Conservation (phyloP, 441 rosid genomes). For the Lepidium campestre region DNA sequence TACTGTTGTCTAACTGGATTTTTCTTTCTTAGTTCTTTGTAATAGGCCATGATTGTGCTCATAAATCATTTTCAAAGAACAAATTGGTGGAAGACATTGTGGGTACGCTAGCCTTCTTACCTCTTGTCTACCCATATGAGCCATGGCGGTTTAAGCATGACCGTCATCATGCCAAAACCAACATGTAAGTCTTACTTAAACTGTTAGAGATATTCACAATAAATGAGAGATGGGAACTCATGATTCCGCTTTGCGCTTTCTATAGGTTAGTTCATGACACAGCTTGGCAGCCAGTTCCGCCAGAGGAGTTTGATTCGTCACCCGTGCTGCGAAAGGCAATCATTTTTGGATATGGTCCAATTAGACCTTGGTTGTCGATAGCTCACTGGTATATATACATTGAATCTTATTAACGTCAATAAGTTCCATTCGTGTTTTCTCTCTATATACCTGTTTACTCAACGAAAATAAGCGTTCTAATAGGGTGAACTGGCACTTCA, state of each 20-base stretch:
- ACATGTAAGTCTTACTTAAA: conserved; percentile 43
- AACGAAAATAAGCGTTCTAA: conserved; percentile 5
- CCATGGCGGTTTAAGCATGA: conserved; percentile 98
- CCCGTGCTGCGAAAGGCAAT: conserved; percentile 64
- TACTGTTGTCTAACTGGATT: conserved; percentile 7
- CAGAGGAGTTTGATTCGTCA: conserved; percentile 63
- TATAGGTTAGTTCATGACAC: conserved; percentile 79
- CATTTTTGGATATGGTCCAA: conserved; percentile 74
- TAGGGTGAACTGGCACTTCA: conserved; percentile 85
- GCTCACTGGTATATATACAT: conserved; percentile 62
- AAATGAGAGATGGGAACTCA: not conserved
- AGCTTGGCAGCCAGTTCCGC: conserved; percentile 87
- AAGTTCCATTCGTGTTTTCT: conserved; percentile 1
- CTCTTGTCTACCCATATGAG: conserved; percentile 87
- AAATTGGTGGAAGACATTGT: conserved; percentile 86
- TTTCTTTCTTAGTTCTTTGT: conserved; percentile 70
- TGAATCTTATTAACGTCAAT: not conserved
- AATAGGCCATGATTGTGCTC: conserved; percentile 98
- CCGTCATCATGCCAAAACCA: conserved; percentile 92
- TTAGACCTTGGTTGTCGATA: conserved; percentile 94
- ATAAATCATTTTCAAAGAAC: conserved; percentile 86
- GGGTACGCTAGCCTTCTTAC: conserved; percentile 88
- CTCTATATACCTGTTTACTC: not conserved
- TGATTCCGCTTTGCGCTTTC: not conserved
- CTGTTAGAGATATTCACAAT: not conserved